Conservation (phyloP, 2,329 filamentous ascomycete species). For the Ophiocordyceps sinensis region DNA sequence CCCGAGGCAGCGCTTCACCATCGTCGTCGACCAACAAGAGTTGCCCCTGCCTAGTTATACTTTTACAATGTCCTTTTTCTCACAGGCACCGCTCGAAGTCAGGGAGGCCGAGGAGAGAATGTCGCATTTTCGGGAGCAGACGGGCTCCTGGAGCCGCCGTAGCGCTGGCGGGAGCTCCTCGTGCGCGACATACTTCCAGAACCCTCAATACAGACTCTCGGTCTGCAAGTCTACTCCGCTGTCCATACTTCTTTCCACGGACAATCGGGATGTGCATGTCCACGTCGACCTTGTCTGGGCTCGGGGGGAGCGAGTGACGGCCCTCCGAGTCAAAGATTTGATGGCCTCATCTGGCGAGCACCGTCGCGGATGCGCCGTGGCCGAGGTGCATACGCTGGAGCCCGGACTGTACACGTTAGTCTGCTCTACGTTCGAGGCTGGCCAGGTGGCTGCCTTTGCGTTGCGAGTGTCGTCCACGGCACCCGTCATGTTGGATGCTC, state of each 20-base stretch:
- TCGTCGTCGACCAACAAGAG: conserved; percentile 66
- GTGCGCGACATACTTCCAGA: conserved; percentile 62
- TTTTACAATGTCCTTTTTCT: conserved; percentile 82
- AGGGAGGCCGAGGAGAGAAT: conserved; percentile 46
- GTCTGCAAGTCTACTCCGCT: conserved; percentile 45
- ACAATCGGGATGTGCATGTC: conserved; percentile 52
- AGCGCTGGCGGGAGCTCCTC: conserved; percentile 77
- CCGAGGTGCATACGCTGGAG: conserved; percentile 45
- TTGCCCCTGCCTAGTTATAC: conserved; percentile 59
- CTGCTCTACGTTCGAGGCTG: conserved; percentile 78
- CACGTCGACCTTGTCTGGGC: conserved; percentile 79
- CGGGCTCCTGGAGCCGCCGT: conserved; percentile 59
- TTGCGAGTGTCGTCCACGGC: conserved; percentile 57
- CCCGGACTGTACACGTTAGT: conserved; percentile 74
- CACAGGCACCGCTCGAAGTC: conserved; percentile 46
- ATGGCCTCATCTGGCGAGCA: conserved; percentile 81
- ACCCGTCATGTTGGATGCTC: conserved; percentile 38
- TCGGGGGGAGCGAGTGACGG: conserved; percentile 53
- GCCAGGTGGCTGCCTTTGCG: conserved; percentile 59
- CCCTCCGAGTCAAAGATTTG: conserved; percentile 61
- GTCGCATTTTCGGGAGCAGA: conserved; percentile 39
- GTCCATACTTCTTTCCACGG: conserved; percentile 59
- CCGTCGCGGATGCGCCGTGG: conserved; percentile 61
- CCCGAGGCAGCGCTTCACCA: conserved; percentile 31
- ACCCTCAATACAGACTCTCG: conserved; percentile 69